Conservation (phyloP, 495 filamentous ascomycete species). For the Neurospora sp. region DNA sequence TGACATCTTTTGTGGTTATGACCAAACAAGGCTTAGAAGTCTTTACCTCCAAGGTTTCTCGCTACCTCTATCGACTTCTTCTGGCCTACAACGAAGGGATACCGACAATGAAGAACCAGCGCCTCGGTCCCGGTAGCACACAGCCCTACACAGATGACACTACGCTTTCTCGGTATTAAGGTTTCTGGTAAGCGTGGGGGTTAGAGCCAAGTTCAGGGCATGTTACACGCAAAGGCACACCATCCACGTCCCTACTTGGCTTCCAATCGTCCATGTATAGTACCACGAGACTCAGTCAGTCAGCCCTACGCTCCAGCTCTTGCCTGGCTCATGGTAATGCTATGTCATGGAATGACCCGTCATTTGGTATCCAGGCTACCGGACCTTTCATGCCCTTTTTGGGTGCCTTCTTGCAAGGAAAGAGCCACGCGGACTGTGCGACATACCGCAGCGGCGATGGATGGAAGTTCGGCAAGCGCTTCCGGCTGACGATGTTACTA, state of each 20-base stretch:
- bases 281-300: background rate
- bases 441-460: background rate
- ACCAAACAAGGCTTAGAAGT: too few relatives aligned
- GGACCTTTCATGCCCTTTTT: background rate
- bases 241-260: background rate
- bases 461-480: background rate
- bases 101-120: background rate
- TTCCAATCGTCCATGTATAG: background rate
- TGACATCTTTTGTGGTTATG: too few relatives aligned
- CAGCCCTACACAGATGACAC: background rate
- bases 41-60: conserved; percentile 22
- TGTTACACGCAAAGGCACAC: background rate
- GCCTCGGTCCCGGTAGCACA: background rate
- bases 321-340: background rate
- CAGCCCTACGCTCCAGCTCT: background rate
- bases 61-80: background rate
- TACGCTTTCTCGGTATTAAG: background rate
- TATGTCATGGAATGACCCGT: background rate
- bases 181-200: background rate
- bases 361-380: background rate
- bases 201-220: background rate
- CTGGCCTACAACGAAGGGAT: too few relatives aligned
- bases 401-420: background rate
- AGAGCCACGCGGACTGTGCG: background rate
- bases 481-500: background rate